Base-by-base conservation (phyloP, 306 rosid genomes). In the Rosa persica region DNA sequence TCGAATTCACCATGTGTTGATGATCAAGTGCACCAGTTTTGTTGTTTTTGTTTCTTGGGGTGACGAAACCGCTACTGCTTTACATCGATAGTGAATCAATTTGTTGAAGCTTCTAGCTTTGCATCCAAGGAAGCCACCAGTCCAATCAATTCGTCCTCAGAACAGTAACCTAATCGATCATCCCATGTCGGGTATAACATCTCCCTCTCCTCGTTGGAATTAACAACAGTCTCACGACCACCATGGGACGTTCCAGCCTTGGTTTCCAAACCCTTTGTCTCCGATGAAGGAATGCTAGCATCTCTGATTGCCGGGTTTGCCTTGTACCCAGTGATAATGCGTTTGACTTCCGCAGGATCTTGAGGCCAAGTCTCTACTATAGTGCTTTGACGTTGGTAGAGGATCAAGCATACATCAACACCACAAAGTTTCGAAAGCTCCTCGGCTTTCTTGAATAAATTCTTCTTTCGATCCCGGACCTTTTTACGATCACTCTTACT, bases 351-450 rank as follows among this genome's bases (percentile, higher is more conserved):
- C 7, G 20, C 57, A 51, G 57, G 57, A 51, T 51, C 57, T 51
- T 51, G 20, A 1, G 57, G 57, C 57, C 57, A 51, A 51, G 20
- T 51, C 57, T 51, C 57, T 15, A 6, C 57, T 17, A 5, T 17
- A 51, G n/a, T 51, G n/a, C 57, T 51, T 4, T 51, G n/a, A 51
- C 7, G 57, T 51, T 51, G 57, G 20, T 51, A 51, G n/a, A 13
- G 15, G 20, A 51, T 17, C 57, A 51, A 51, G 57, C 69, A 15
- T 51, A 51, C 57, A 51, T 51, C 57, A 51, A 34, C 44, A 34
- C 12, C 69, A 64, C 69, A 64, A 19, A 64, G 69, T 64, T 34
- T 64, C n/a, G 69, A 64, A 30, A 64, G 69, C 69, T 64, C 44
- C 43, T 16, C 69, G 12, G 44, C 69, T 64, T 64, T 64, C 69